These are phyloP conservation scores for Mycena floridula DNA, from an alignment of 768 basidiomycete genomes.

Conservation along the genomic window DNA sequence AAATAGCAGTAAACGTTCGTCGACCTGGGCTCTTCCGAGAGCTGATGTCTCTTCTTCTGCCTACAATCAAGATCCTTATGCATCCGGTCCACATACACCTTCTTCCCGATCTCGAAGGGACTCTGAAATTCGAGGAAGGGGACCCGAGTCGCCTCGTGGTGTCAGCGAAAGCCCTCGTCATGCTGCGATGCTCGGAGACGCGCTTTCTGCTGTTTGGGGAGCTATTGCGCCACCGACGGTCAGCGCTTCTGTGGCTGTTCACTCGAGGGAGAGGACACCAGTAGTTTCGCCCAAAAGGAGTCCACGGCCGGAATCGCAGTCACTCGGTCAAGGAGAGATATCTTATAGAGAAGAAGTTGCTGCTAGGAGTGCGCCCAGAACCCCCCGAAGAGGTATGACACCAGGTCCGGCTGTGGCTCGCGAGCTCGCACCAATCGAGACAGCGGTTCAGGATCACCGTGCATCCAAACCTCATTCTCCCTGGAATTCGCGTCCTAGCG, in stretches of 20 bases:
- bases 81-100: slow-evolving; percentile 7
- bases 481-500: neutral
- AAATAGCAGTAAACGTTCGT: slow-evolving; percentile 17
- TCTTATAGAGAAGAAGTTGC: no score
- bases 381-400: slow-evolving; percentile 3
- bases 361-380: no score
- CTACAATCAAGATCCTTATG: slow-evolving; percentile 10
- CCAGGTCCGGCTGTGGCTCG: neutral
- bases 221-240: slow-evolving; percentile 12
- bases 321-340: no score
- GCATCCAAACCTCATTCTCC: neutral
- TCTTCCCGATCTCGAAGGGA: slow-evolving; percentile 12
- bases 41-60: slow-evolving; percentile 10
- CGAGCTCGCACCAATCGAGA: neutral
- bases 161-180: slow-evolving; percentile 17
- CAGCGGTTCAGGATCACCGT: neutral
- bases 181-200: slow-evolving; percentile 32
- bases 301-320: neutral
- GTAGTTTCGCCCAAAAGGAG: slow-evolving; percentile 5
- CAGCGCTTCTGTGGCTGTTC: slow-evolving; percentile 10
- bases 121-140: slow-evolving; percentile 17
- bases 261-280: slow-evolving; percentile 10
- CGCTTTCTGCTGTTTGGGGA: slow-evolving; percentile 47
- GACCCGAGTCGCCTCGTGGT: slow-evolving; percentile 7
- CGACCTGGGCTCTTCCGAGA: slow-evolving; percentile 13